These are phyloP conservation scores for Nakazawaea molendinolei DNA, from an alignment of 805 yeast species.

Conservation along the genomic window DNA sequence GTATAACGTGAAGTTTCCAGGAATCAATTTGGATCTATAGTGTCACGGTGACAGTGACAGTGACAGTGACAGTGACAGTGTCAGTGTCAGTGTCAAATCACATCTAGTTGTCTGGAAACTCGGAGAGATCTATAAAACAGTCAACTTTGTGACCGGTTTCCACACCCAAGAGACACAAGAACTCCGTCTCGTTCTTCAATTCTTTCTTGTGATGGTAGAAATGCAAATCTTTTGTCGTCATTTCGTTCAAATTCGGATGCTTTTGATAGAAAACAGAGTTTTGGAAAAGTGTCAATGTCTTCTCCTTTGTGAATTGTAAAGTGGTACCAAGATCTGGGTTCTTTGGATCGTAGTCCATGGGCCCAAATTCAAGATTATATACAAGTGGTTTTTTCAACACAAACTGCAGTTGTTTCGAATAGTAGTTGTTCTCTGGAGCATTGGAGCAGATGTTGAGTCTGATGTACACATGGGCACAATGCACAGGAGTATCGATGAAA, in stretches of 20 bases:
- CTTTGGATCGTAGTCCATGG: constrained; percentile 64
- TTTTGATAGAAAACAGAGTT: constrained; percentile 28
- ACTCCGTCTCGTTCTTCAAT: constrained; percentile 34
- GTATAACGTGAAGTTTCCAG: constrained; percentile 6
- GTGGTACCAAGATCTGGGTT: constrained; percentile 69
- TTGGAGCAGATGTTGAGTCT: constrained; percentile 35
- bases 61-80: too few species aligned
- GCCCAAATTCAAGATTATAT: constrained; percentile 74
- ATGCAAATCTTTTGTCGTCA: constrained; percentile 24
- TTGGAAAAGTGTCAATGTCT: constrained; percentile 48
- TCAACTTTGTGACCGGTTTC: constrained; percentile 44
- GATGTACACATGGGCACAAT: constrained; percentile 68
- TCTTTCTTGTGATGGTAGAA: constrained; percentile 28
- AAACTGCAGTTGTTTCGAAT: constrained; percentile 13
- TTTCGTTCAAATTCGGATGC: constrained; percentile 13
- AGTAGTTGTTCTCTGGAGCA: constrained; percentile 11
- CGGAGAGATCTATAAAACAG: constrained; percentile 25
- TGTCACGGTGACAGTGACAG: too few species aligned
- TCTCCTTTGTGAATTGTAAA: constrained; percentile 52
- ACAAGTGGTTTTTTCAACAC: constrained; percentile 31
- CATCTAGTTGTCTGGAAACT: too few species aligned
- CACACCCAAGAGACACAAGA: constrained; percentile 43
- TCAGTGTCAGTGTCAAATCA: too few species aligned
- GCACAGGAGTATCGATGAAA: constrained; percentile 68
- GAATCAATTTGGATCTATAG: constrained; percentile 7